Evolutionary conservation across 2,329 filamentous ascomycete species (phyloP).

Genomic region (Colletotrichum musicola): DNA sequence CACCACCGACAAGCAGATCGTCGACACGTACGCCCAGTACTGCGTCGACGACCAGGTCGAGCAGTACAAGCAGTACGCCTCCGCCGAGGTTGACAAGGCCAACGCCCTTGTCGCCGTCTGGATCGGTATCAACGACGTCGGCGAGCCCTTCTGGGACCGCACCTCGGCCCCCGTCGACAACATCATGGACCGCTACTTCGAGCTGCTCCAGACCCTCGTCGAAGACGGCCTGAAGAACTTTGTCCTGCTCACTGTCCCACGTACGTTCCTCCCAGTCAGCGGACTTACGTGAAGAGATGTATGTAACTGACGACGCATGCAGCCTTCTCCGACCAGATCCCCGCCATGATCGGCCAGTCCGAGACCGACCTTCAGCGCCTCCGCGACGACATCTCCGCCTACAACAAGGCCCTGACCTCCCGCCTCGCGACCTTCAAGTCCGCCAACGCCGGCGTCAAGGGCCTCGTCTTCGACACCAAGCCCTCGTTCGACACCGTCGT

Average conservation of each 20-base stretch:
- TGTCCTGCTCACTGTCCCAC: slow-evolving; percentile 60
- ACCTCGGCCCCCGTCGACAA: slow-evolving; percentile 45
- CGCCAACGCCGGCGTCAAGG: slow-evolving; percentile 49
- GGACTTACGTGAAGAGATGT: accelerated
- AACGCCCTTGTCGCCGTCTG: slow-evolving; percentile 62
- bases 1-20: slow-evolving; percentile 61
- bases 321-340: slow-evolving; percentile 52
- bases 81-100: slow-evolving; percentile 54
- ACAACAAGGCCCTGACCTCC: slow-evolving; percentile 50
- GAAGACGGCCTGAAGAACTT: slow-evolving; percentile 60
- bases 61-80: slow-evolving; percentile 52
- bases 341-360: slow-evolving; percentile 46
- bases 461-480: slow-evolving; percentile 55
- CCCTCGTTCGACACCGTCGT: slow-evolving; percentile 57
- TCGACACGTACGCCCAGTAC: slow-evolving; percentile 62
- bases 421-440: slow-evolving; percentile 49
- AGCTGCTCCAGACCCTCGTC: slow-evolving; percentile 57
- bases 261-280: slow-evolving; percentile 41
- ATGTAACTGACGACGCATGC: background rate
- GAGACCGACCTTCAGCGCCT: slow-evolving; percentile 35
- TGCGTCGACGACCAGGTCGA: slow-evolving; percentile 67
- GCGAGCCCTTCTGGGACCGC: slow-evolving; percentile 58
- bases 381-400: slow-evolving; percentile 48
- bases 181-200: slow-evolving; percentile 60
- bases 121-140: slow-evolving; percentile 70